These are phyloP conservation scores for Phytopythium helicoides DNA, from an alignment of 352 stramenopile genomes.

Conservation along the genomic window DNA sequence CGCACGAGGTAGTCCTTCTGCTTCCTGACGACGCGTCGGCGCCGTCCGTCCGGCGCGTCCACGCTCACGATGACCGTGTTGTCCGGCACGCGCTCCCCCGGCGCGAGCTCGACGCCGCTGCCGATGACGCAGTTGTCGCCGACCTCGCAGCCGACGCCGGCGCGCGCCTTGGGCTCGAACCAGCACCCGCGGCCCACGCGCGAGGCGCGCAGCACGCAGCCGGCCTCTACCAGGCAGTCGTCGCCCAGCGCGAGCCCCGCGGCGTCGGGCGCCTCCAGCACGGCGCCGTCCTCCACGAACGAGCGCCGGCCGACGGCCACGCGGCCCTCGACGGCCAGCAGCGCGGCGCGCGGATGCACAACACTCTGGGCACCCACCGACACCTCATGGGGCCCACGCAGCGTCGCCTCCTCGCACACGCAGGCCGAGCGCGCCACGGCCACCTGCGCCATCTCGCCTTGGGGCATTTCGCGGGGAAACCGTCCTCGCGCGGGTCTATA, in stretches of 20 bases:
- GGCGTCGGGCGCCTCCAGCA: constrained; percentile 25
- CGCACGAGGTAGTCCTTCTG: constrained; percentile 71
- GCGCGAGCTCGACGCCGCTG: constrained; percentile 69
- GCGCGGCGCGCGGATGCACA: constrained; percentile 42
- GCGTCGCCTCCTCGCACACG: constrained; percentile 49
- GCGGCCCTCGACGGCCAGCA: constrained; percentile 29
- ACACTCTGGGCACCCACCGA: constrained; percentile 37
- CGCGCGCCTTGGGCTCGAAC: constrained; percentile 71
- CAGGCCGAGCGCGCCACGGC: constrained; percentile 28
- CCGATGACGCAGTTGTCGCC: constrained; percentile 82
- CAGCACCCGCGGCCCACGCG: constrained; percentile 65
- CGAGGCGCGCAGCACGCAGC: constrained; percentile 55
- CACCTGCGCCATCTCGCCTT: neutral
- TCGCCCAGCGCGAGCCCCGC: constrained; percentile 51
- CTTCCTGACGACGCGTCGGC: constrained; percentile 38
- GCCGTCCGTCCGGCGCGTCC: constrained; percentile 21
- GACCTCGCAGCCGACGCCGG: constrained; percentile 53
- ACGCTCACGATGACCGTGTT: constrained; percentile 74
- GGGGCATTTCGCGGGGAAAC: no score
- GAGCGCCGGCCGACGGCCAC: constrained; percentile 67
- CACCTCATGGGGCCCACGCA: constrained; percentile 29
- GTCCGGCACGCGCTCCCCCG: constrained; percentile 59
- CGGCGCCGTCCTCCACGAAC: constrained; percentile 64
- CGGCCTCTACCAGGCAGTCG: constrained; percentile 80
- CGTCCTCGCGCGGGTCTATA: no score